Evolutionary conservation across 805 yeast genomes (phyloP).

Genomic region (Clavispora phyllophila): DNA sequence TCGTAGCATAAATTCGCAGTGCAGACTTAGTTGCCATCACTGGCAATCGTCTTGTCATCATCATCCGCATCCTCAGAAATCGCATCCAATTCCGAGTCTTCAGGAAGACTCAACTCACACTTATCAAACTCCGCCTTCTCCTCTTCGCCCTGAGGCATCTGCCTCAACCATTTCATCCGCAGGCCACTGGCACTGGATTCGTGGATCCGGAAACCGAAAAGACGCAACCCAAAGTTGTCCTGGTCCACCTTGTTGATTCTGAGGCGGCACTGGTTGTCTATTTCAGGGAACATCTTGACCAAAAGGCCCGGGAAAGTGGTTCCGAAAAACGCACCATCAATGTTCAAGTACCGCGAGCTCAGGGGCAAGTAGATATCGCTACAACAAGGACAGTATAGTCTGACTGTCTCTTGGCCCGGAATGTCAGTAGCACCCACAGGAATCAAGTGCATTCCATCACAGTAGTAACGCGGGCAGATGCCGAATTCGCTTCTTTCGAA

Average conservation of each 20-base stretch:
- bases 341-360: constrained; percentile 76
- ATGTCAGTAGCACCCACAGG: constrained; percentile 91
- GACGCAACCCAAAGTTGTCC: constrained; percentile 60
- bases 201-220: constrained; percentile 83
- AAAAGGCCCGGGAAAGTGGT: constrained; percentile 93
- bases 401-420: constrained; percentile 86
- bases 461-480: constrained; percentile 80
- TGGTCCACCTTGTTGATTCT: constrained; percentile 45
- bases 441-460: constrained; percentile 83
- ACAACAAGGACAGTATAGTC: constrained; percentile 93
- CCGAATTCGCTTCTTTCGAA: constrained; percentile 89
- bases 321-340: constrained; percentile 97
- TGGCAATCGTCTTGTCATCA: constrained; percentile 41
- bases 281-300: constrained; percentile 85
- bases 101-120: constrained; percentile 61
- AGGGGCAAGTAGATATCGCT: constrained; percentile 86
- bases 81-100: constrained; percentile 22
- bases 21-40: constrained; percentile 21
- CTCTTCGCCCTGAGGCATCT: constrained; percentile 57
- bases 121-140: constrained; percentile 58
- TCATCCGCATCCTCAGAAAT: constrained; percentile 24
- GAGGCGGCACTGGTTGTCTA: constrained; percentile 67
- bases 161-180: constrained; percentile 94
- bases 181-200: constrained; percentile 77
- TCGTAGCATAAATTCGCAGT: neutral